These are phyloP conservation scores for Dothistroma septosporum DNA, from an alignment of 2,329 filamentous ascomycete genomes.

Conservation along the genomic window DNA sequence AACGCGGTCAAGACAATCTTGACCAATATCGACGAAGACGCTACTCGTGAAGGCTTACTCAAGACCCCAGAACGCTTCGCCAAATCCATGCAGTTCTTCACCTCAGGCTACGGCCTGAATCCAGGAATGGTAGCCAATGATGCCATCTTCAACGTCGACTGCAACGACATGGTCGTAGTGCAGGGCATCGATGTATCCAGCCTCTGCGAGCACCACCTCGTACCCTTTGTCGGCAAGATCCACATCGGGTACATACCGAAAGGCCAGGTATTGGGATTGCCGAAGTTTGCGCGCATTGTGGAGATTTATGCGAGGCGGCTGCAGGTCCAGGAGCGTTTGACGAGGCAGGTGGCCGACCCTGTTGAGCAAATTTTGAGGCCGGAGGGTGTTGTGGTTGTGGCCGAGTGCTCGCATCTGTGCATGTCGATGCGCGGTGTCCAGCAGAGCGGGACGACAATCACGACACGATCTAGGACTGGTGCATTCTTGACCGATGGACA, in stretches of 20 bases:
- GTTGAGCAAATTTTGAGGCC: conserved; percentile 85
- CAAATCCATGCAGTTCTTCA: conserved; percentile 86
- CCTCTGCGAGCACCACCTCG: conserved; percentile 89
- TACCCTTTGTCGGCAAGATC: conserved; percentile 94
- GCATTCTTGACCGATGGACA: conserved; percentile 64
- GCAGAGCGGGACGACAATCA: conserved; percentile 76
- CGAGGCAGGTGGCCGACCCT: conserved; percentile 85
- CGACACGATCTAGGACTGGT: conserved; percentile 91
- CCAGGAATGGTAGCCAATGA: conserved; percentile 76
- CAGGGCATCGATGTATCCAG: conserved; percentile 92
- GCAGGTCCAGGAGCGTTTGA: conserved; percentile 89
- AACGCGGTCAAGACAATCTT: conserved; percentile 56
- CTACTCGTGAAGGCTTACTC: conserved; percentile 54
- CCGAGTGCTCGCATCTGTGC: conserved; percentile 89
- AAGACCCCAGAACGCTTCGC: conserved; percentile 75
- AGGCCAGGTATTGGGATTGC: conserved; percentile 28
- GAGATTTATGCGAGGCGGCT: conserved; percentile 88
- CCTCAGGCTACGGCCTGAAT: conserved; percentile 88
- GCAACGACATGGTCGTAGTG: conserved; percentile 91
- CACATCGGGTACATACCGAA: conserved; percentile 94
- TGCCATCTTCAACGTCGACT: conserved; percentile 87
- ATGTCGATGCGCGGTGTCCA: conserved; percentile 96
- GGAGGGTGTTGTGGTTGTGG: conserved; percentile 86
- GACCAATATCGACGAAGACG: conserved; percentile 59
- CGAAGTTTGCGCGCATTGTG: conserved; percentile 71